phyloP scores from a whole-genome alignment of 805 yeast species.

The Lipomyces sp. region DNA sequence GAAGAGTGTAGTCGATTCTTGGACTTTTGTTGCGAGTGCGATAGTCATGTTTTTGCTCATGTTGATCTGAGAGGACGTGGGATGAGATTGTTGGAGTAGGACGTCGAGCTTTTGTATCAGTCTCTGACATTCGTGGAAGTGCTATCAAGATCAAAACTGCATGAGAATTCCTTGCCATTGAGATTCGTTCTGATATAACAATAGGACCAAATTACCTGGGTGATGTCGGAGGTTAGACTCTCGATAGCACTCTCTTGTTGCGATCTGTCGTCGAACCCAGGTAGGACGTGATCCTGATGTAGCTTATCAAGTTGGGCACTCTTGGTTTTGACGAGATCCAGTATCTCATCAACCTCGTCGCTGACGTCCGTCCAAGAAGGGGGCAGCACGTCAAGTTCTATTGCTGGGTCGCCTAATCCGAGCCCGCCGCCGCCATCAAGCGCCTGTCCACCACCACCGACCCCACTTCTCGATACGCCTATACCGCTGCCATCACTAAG shows the following conservation, averaged over 20 bases:
- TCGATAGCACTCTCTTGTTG: slow-evolving; percentile 77
- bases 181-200: no score
- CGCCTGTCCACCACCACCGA: slow-evolving; percentile 10
- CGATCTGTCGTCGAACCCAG: slow-evolving; percentile 80
- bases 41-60: slow-evolving; percentile 80
- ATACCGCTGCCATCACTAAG: slow-evolving; percentile 41
- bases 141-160: no score
- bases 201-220: no score
- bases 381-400: slow-evolving; percentile 65
- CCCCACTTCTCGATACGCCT: slow-evolving; percentile 12
- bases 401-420: slow-evolving; percentile 39
- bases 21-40: slow-evolving; percentile 80
- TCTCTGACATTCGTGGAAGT: slow-evolving; percentile 74
- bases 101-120: slow-evolving; percentile 64
- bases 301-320: slow-evolving; percentile 61
- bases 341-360: slow-evolving; percentile 62
- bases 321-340: slow-evolving; percentile 51
- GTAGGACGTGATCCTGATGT: slow-evolving; percentile 78
- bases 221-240: slow-evolving; percentile 66
- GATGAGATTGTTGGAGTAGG: slow-evolving; percentile 39
- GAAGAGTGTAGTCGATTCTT: slow-evolving; percentile 70
- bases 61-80: slow-evolving; percentile 48
- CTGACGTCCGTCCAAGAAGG: slow-evolving; percentile 77
- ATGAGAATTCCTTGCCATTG: no score
- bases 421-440: no score